Evolutionary conservation across 805 yeast genomes (phyloP), one percentile per base, ranked within the genome.

Genomic region (Starmerella gropengiesseri): DNA sequence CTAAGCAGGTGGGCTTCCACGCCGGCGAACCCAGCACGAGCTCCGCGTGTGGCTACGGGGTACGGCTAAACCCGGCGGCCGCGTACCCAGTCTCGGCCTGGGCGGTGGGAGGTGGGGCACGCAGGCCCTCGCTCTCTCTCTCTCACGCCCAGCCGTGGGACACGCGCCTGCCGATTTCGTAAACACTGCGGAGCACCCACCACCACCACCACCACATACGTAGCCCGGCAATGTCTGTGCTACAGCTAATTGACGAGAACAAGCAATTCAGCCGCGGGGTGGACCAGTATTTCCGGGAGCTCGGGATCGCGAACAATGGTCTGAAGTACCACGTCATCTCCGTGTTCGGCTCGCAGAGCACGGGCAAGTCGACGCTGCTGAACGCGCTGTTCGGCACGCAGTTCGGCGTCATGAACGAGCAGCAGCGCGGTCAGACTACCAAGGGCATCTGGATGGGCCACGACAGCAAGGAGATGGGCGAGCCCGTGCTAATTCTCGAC

Each of bases 301-400:
- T 30, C 16, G 45, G 45, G 8, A 19, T 50, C 14, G 36, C 34
- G 7, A 9, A 32, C 32, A 67, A 70, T 12, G 94, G 87, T 0
- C 65, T 80, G 43, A 69, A 79, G 53, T 87, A 89, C 65, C 95
- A 91, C 60, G 77, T 91, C 16, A 83, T 91, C 3, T 79, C 97
- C 0, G 98, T 91, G 29, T 91, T 91, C 67, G 98, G 98, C 5
- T 85, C 95, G 1, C 98, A 91, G 59, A 81, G 94, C 3, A 86
- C 96, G 4, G 98, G 98, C 41, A 91, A 91, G 62, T 85, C 95
- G 2, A 91, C 98, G 1, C 69, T 91, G 45, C 69, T 91, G 55
- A 91, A 91, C 63, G 74, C 76, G 33, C 63, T 91, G 44, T 91
- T 91, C 65, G 81, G 81, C 49, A 91, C 97, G 8, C 63, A 71